Percentiles rank a stretch among this genome's conserved stretches.
These are phyloP conservation scores for Neurospora tetraspora DNA, from an alignment of 495 filamentous ascomycete genomes.

Conservation along the genomic window DNA sequence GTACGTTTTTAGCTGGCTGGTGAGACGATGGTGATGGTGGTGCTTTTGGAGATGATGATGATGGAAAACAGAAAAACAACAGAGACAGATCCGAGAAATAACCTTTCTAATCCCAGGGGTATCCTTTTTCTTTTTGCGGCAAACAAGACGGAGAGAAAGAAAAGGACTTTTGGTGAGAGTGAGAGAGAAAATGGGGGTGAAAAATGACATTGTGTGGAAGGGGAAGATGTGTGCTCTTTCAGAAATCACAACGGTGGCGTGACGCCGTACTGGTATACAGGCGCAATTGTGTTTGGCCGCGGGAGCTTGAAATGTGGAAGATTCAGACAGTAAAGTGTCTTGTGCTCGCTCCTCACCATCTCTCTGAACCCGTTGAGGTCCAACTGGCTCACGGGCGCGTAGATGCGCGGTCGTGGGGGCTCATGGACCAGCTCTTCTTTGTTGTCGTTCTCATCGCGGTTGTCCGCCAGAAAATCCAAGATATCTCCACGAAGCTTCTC, in stretches of 20 bases:
- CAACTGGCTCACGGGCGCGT: constrained; percentile 3
- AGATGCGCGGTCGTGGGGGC: constrained; percentile 4
- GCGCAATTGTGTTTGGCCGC: background rate
- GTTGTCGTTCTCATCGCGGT: background rate
- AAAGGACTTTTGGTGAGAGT: background rate
- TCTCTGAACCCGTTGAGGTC: constrained; percentile 2
- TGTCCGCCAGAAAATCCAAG: background rate
- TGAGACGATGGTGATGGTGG: background rate
- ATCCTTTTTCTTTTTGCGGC: background rate
- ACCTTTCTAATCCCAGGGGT: background rate
- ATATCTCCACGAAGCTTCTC: constrained; percentile 2
- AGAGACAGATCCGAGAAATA: background rate
- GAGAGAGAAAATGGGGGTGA: background rate
- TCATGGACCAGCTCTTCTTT: constrained; percentile 4
- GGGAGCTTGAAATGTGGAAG: background rate
- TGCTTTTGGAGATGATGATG: background rate
- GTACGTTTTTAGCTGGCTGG: background rate
- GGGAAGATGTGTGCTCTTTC: background rate
- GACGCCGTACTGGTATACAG: background rate
- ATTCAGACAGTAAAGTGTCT: background rate
- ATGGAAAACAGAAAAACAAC: background rate
- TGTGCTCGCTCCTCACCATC: background rate
- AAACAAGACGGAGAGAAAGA: background rate
- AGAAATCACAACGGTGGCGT: background rate
- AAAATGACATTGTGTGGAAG: background rate